phyloP scores from a whole-genome alignment of 2,329 filamentous ascomycete genomes.

The Sporothrix humicola region DNA sequence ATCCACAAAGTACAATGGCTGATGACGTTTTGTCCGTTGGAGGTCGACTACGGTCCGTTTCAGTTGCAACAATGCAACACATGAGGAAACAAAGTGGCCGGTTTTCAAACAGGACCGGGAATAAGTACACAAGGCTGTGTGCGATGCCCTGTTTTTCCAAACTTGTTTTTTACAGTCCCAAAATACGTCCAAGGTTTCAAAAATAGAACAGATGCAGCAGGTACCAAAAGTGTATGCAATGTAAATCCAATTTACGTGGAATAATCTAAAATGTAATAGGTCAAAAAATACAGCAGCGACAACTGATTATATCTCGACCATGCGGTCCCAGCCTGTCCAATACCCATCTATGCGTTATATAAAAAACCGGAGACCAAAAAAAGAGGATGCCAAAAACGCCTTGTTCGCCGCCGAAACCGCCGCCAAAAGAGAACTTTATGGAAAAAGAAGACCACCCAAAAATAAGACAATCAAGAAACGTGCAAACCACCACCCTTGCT shows the following conservation, averaged over 20 bases:
- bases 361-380: conserved; percentile 11
- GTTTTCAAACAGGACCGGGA: background rate
- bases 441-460: background rate
- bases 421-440: background rate
- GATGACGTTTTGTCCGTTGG: background rate
- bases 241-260: conserved; percentile 27
- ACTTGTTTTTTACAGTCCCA: background rate
- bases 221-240: conserved; percentile 4
- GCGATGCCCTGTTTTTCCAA: background rate
- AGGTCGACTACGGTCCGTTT: background rate
- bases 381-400: conserved; percentile 26
- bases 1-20: too few species aligned
- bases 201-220: background rate
- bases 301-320: conserved; percentile 30
- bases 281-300: background rate
- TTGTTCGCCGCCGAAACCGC: conserved; percentile 23
- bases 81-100: background rate
- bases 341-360: conserved; percentile 27
- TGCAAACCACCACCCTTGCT: conserved; percentile 27
- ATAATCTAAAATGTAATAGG: conserved; percentile 18
- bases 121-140: background rate
- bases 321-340: conserved; percentile 30
- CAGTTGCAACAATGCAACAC: background rate
- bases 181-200: background rate
- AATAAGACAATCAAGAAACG: conserved; percentile 24